Percentiles rank a stretch among this genome's conserved stretches.
Conservation (phyloP, 306 rosid species). For the Herpetospermum pedunculosum region DNA sequence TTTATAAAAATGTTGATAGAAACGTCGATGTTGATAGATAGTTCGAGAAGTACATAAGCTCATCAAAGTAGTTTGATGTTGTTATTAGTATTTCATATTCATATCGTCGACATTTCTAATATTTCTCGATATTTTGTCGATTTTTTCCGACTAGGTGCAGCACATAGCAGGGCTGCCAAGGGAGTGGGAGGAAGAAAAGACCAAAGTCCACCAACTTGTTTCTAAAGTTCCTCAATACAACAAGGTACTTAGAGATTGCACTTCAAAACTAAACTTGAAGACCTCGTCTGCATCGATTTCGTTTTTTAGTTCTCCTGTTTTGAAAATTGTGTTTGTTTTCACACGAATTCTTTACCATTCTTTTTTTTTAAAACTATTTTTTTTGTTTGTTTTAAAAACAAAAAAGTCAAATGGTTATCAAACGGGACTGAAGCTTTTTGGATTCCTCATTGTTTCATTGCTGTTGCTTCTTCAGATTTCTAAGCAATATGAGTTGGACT, state of each 20-base stretch:
- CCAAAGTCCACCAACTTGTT: constrained; percentile 53
- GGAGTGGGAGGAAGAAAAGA: constrained; percentile 57
- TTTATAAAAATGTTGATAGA: neutral
- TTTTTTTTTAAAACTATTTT: no score
- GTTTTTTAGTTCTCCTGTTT: no score
- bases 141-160: no score
- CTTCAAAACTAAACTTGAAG: no score
- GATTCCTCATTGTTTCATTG: neutral
- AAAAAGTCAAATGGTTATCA: no score
- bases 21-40: no score
- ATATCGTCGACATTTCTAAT: neutral
- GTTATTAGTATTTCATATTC: neutral
- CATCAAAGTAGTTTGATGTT: neutral
- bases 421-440: no score
- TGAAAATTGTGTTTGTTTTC: no score
- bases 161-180: constrained; percentile 54
- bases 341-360: no score
- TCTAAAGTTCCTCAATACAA: constrained; percentile 69
- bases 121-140: neutral
- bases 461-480: constrained; percentile 33
- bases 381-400: no score
- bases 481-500: constrained; percentile 77
- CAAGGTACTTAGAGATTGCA: constrained; percentile 27
- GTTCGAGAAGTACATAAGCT: neutral
- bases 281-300: no score